These are phyloP conservation scores for Mycothermus thermophilus DNA, from an alignment of 495 filamentous ascomycete genomes.

Conservation along the genomic window DNA sequence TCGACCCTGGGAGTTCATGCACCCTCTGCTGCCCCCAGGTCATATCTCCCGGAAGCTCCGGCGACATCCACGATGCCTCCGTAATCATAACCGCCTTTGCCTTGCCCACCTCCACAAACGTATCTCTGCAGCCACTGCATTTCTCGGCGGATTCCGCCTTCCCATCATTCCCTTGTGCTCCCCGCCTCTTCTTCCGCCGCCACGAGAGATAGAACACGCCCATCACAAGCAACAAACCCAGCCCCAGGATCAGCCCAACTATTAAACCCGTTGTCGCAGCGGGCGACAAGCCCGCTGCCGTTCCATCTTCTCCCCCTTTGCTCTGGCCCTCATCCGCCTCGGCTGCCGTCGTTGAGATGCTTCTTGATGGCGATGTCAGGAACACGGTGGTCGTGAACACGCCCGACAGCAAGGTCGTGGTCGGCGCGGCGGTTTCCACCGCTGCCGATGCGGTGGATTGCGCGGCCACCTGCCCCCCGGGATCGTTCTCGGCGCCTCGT, in stretches of 20 bases:
- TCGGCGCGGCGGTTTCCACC: too few species aligned
- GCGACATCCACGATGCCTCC: conserved; percentile 1
- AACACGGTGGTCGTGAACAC: too few species aligned
- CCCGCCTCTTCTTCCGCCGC: conserved; percentile 6
- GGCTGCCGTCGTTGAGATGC: not conserved
- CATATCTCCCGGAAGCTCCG: conserved; percentile 5
- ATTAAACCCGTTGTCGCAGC: conserved; percentile 3
- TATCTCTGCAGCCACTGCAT: not conserved
- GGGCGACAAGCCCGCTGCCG: not conserved
- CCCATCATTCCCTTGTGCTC: not conserved
- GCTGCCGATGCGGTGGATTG: too few species aligned
- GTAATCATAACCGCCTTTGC: not conserved
- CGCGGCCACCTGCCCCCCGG: too few species aligned
- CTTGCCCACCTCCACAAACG: conserved; percentile 5
- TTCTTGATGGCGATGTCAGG: not conserved
- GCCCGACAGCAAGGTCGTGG: too few species aligned
- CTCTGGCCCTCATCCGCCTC: not conserved
- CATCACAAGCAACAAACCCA: conserved; percentile 1
- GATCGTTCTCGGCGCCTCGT: not conserved
- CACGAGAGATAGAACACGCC: conserved; percentile 7
- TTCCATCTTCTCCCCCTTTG: too few species aligned
- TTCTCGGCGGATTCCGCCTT: not conserved
- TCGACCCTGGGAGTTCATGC: conserved; percentile 4
- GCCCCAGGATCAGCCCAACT: conserved; percentile 4
- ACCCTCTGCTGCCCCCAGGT: conserved; percentile 3